phyloP scores from a whole-genome alignment of 2,329 filamentous ascomycete genomes.

The Hypoxylon sp. region DNA sequence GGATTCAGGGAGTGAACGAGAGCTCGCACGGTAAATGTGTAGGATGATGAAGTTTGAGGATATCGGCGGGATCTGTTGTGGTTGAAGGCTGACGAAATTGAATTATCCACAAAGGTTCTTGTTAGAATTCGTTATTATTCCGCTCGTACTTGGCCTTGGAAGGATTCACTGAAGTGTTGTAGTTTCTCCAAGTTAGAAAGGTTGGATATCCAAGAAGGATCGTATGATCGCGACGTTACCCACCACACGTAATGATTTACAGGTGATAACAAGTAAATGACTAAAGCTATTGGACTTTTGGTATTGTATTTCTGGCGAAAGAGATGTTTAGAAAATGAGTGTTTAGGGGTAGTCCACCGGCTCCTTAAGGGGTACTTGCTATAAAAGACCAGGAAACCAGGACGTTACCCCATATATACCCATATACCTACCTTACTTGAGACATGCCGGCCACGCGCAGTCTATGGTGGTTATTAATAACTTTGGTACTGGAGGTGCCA shows the following conservation, averaged over 20 bases:
- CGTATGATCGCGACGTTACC: slow-evolving; percentile 31
- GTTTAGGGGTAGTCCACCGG: background rate
- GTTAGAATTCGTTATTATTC: background rate
- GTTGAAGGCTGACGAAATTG: background rate
- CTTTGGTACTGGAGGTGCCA: slow-evolving; percentile 27
- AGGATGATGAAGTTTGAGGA: background rate
- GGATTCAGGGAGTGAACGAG: background rate
- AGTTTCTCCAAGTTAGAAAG: slow-evolving; percentile 20
- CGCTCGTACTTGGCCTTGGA: background rate
- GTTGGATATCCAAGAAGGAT: slow-evolving; percentile 16
- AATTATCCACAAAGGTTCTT: background rate
- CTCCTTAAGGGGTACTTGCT: slow-evolving; percentile 6
- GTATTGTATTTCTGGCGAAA: background rate
- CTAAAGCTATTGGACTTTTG: background rate
- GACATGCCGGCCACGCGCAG: slow-evolving; percentile 11
- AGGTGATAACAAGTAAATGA: slow-evolving; percentile 9
- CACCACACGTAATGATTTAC: slow-evolving; percentile 3
- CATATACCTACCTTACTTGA: slow-evolving; percentile 23
- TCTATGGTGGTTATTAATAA: slow-evolving; percentile 27
- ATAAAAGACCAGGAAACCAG: slow-evolving; percentile 3
- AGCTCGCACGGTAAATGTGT: background rate
- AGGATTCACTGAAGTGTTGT: background rate
- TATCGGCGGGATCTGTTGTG: background rate
- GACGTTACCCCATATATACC: slow-evolving; percentile 15
- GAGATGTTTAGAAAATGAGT: background rate